phyloP scores from a whole-genome alignment of 2,329 filamentous ascomycete genomes.

The Fusarium annulatum region DNA sequence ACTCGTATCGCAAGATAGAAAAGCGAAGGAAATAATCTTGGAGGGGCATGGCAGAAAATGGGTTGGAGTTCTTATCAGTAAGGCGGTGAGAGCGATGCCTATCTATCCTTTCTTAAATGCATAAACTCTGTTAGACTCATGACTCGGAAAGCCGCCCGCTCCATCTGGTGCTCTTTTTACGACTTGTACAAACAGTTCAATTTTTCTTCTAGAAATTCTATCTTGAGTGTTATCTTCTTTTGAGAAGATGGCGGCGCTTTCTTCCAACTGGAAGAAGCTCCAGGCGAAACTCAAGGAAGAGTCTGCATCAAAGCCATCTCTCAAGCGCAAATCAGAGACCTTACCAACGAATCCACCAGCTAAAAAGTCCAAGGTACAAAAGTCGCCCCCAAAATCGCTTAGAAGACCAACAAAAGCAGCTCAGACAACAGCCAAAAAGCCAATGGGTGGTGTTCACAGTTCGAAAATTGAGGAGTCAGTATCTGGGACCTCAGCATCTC shows the following conservation, averaged over 20 bases:
- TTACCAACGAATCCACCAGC: conserved; percentile 39
- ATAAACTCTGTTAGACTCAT: conserved; percentile 36
- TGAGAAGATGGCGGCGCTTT: conserved; percentile 59
- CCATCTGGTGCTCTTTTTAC: background rate
- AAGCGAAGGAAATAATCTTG: conserved; percentile 31
- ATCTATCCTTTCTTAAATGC: conserved; percentile 38
- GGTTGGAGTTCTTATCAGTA: conserved; percentile 36
- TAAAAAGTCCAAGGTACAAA: conserved; percentile 47
- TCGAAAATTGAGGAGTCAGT: conserved; percentile 55
- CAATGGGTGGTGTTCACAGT: conserved; percentile 70
- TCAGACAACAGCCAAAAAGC: conserved; percentile 21
- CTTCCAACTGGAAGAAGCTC: conserved; percentile 83
- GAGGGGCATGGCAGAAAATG: conserved; percentile 47
- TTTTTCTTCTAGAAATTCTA: background rate
- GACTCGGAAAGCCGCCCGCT: conserved; percentile 11
- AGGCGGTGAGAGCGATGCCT: conserved; percentile 42
- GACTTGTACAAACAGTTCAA: conserved; percentile 10
- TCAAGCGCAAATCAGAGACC: conserved; percentile 56
- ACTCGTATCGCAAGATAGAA: conserved; percentile 16
- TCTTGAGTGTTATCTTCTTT: background rate
- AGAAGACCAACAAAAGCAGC: conserved; percentile 5
- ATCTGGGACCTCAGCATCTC: conserved; percentile 61
- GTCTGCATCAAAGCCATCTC: conserved; percentile 51
- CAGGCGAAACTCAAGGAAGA: conserved; percentile 70
- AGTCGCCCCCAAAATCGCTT: conserved; percentile 12